Percentiles rank a stretch among this genome's conserved stretches.
Evolutionary conservation across 805 yeast genomes (phyloP).

Genomic region (Zygotorulaspora florentina): DNA sequence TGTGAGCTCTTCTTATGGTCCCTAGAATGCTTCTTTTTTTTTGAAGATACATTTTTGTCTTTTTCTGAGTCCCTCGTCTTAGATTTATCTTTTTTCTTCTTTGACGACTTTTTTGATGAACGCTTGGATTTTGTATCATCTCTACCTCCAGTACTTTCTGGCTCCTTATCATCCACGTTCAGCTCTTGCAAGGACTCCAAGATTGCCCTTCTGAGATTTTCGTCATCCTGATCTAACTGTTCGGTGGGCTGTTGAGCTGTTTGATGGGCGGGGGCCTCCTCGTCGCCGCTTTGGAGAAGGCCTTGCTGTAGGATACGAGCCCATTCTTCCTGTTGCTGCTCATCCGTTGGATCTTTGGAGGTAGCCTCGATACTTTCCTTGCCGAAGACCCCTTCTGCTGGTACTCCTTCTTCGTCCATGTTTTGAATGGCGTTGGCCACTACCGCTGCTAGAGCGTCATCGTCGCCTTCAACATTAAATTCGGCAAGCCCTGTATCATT

Average conservation of each 20-base stretch:
- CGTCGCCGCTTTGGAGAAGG: conserved; percentile 18
- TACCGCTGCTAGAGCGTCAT: conserved; percentile 37
- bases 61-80: conserved; percentile 19
- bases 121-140: conserved; percentile 18
- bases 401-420: conserved; percentile 15
- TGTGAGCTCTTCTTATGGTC: conserved; percentile 9
- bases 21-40: conserved; percentile 12
- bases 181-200: conserved; percentile 29
- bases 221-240: conserved; percentile 34
- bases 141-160: conserved; percentile 6
- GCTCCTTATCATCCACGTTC: conserved; percentile 11
- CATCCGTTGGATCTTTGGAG: conserved; percentile 8
- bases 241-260: conserved; percentile 8
- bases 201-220: conserved; percentile 33
- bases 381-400: conserved; percentile 3
- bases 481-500: conserved; percentile 12
- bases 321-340: conserved; percentile 29
- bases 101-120: conserved; percentile 16
- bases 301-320: conserved; percentile 31
- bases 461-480: conserved; percentile 11
- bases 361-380: conserved; percentile 1
- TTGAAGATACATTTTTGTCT: conserved; percentile 9
- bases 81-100: conserved; percentile 16
- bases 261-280: conserved; percentile 5
- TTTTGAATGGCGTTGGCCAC: conserved; percentile 39